A percentile compares a stretch with the other conserved stretches of the same genome.
phyloP scores from a whole-genome alignment of 352 stramenopile genomes.

The Elongisporangium anandrum region DNA sequence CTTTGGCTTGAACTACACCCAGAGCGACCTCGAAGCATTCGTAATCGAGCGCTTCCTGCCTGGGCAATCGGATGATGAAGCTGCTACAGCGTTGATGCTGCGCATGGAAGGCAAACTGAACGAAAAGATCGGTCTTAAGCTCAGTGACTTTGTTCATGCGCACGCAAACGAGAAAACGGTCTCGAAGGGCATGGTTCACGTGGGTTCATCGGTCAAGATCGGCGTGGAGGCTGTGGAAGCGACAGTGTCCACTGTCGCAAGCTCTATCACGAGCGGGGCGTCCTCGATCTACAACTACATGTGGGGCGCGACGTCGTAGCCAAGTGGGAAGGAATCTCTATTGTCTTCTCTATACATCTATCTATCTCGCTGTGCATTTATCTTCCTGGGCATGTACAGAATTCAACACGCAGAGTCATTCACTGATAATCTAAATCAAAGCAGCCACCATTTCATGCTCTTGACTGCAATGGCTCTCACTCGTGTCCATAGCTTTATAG shows the following conservation, averaged over 20 bases:
- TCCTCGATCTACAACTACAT: conserved; percentile 87
- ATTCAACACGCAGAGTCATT: background rate
- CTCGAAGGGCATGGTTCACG: conserved; percentile 73
- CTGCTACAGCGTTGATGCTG: conserved; percentile 71
- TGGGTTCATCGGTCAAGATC: conserved; percentile 79
- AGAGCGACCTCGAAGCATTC: conserved; percentile 80
- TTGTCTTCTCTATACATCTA: background rate
- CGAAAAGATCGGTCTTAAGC: conserved; percentile 80
- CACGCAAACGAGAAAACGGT: conserved; percentile 85
- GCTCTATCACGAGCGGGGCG: conserved; percentile 63
- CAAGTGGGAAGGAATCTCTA: too few species aligned
- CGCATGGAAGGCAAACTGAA: conserved; percentile 87
- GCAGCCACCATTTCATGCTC: too few species aligned
- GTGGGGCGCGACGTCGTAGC: conserved; percentile 33
- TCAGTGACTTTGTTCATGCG: conserved; percentile 84
- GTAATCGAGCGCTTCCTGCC: conserved; percentile 80
- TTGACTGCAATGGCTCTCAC: too few species aligned
- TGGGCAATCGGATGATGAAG: conserved; percentile 78
- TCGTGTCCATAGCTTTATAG: too few species aligned
- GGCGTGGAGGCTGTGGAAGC: conserved; percentile 68
- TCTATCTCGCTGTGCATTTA: background rate
- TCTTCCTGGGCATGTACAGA: background rate
- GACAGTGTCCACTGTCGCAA: conserved; percentile 76
- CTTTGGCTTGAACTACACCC: conserved; percentile 83
- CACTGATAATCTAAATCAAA: background rate